phyloP scores from a whole-genome alignment of 2,329 filamentous ascomycete species.

The Fusarium incarnatum region DNA sequence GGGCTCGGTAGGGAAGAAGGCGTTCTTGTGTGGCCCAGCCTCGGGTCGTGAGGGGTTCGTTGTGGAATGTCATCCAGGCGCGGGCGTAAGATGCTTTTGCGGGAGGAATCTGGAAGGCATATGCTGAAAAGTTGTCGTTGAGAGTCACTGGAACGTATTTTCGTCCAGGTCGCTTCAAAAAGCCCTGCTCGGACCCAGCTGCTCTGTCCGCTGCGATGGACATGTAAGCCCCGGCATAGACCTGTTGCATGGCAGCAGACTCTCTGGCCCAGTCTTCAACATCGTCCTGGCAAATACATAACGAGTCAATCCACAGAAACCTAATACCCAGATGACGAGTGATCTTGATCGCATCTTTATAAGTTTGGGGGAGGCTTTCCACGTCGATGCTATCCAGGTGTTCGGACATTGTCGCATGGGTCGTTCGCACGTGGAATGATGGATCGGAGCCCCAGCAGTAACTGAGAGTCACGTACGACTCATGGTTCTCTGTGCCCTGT shows the following conservation, averaged over 20 bases:
- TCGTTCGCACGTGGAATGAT: background rate
- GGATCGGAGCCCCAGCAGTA: slow-evolving; percentile 22
- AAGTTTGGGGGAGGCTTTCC: background rate
- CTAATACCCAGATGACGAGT: slow-evolving; percentile 9
- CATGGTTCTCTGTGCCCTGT: accelerated
- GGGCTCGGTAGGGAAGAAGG: slow-evolving; percentile 4
- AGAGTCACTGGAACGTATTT: background rate
- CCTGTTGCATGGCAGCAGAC: slow-evolving; percentile 18
- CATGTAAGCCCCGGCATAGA: slow-evolving; percentile 18
- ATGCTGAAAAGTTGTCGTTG: background rate
- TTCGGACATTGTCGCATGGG: background rate
- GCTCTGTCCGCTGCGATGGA: slow-evolving; percentile 13
- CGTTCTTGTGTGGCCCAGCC: slow-evolving; percentile 28
- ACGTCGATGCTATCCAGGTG: background rate
- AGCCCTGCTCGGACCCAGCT: background rate
- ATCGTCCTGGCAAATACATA: slow-evolving; percentile 30
- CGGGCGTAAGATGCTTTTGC: background rate
- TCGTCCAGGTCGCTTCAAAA: background rate
- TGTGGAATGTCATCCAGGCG: background rate
- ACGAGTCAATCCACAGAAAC: slow-evolving; percentile 24
- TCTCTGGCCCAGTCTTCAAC: slow-evolving; percentile 10
- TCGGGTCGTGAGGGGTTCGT: slow-evolving; percentile 8
- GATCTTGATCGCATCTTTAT: slow-evolving; percentile 27
- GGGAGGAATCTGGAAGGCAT: background rate
- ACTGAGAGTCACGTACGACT: slow-evolving; percentile 12